Conservation (phyloP, 192 early-diverging fungal species). For the Diversispora eburnea region DNA sequence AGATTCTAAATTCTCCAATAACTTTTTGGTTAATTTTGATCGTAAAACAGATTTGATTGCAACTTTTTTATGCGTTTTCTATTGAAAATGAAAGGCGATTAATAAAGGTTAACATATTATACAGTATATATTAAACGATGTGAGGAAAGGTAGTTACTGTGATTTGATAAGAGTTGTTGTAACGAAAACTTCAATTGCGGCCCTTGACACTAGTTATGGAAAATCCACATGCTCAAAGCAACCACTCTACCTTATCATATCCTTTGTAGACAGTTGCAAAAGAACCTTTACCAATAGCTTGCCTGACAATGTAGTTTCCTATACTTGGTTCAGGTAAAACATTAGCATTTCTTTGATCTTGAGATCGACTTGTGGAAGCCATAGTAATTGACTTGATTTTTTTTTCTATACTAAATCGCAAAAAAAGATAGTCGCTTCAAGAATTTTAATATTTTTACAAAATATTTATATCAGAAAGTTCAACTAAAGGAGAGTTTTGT, state of each 20-base stretch:
- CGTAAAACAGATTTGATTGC: constrained; percentile 90
- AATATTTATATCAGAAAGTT: too few species aligned
- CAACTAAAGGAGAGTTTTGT: too few species aligned
- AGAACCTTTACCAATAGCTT: constrained; percentile 90
- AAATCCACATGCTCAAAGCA: not conserved
- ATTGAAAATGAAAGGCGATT: not conserved
- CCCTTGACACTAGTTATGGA: not conserved
- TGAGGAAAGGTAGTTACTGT: not conserved
- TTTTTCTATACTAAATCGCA: too few species aligned
- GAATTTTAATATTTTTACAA: too few species aligned
- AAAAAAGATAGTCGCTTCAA: too few species aligned
- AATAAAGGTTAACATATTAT: not conserved
- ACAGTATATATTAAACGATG: not conserved
- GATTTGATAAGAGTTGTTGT: not conserved
- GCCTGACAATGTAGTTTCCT: constrained; percentile 73
- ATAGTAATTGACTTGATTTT: too few species aligned
- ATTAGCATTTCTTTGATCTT: not conserved
- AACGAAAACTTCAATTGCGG: not conserved
- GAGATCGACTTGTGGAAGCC: not conserved
- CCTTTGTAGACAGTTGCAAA: constrained; percentile 94
- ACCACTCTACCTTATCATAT: constrained; percentile 56
- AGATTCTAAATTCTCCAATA: constrained; percentile 90
- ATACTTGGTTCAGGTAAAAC: constrained; percentile 36
- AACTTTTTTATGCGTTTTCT: constrained; percentile 58
- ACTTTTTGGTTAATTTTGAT: constrained; percentile 84